These are phyloP conservation scores for Glarea lozoyensis DNA, from an alignment of 495 filamentous ascomycete species.

Conservation along the genomic window DNA sequence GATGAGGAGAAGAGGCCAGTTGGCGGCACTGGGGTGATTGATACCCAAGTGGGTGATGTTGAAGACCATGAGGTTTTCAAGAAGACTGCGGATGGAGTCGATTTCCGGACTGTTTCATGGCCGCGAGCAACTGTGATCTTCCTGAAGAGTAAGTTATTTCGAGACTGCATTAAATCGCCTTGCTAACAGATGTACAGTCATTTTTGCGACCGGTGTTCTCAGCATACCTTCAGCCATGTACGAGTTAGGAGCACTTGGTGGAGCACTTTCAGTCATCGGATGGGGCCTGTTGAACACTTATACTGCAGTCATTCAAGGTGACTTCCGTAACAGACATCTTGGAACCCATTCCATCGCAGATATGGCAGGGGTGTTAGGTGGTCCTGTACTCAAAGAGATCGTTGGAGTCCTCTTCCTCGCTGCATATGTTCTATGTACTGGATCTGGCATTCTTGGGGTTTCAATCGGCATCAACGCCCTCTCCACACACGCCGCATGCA, in stretches of 20 bases:
- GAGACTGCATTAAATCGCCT: neutral
- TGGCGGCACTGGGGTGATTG: constrained; percentile 9
- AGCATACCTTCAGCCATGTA: constrained; percentile 29
- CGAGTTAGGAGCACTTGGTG: constrained; percentile 30
- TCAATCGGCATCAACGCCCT: constrained; percentile 42
- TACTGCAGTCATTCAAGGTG: constrained; percentile 24
- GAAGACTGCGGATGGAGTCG: constrained; percentile 35
- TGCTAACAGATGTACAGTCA: constrained; percentile 20
- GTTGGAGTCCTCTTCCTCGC: constrained; percentile 37
- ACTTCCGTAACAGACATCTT: constrained; percentile 28
- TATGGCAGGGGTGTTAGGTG: constrained; percentile 29
- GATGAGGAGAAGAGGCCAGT: constrained; percentile 13
- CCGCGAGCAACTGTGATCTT: constrained; percentile 48
- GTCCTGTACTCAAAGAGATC: constrained; percentile 23
- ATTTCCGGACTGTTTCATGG: constrained; percentile 52
- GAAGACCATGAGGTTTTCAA: constrained; percentile 43
- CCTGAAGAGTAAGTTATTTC: constrained; percentile 28
- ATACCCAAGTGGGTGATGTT: constrained; percentile 8
- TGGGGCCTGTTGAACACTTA: constrained; percentile 34
- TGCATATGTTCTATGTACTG: constrained; percentile 37
- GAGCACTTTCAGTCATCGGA: constrained; percentile 31
- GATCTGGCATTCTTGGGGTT: constrained; percentile 39
- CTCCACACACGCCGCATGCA: constrained; percentile 38
- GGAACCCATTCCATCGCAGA: constrained; percentile 32
- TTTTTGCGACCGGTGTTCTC: constrained; percentile 38